A percentile compares a stretch with the other conserved stretches of the same genome.
Conservation (phyloP, 768 basidiomycete species). For the Trametes punicea region DNA sequence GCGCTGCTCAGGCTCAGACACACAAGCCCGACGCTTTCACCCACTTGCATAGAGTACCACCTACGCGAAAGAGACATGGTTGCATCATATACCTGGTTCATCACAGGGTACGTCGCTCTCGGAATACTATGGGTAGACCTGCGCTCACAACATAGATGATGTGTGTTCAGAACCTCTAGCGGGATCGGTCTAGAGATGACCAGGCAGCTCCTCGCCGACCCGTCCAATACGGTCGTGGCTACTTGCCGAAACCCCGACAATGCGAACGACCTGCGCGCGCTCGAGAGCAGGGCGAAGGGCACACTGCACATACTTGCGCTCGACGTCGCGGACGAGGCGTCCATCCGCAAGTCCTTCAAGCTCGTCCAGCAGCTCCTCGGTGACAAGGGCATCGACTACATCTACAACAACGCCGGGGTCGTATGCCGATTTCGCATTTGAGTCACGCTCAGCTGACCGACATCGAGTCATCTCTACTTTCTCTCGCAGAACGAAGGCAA, state of each 20-base stretch:
- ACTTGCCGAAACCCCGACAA: slow-evolving; percentile 29
- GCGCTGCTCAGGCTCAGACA: not conserved
- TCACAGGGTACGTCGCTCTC: not conserved
- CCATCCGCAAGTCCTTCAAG: slow-evolving; percentile 27
- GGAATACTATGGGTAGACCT: not conserved
- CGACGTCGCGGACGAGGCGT: slow-evolving; percentile 29
- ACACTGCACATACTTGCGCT: slow-evolving; percentile 33
- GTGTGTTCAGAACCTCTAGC: slow-evolving; percentile 25
- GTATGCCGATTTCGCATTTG: slow-evolving; percentile 23
- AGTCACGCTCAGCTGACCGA: not conserved
- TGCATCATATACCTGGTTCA: not conserved
- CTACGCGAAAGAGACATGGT: not conserved
- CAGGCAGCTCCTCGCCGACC: slow-evolving; percentile 23
- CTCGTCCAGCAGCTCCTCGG: slow-evolving; percentile 29
- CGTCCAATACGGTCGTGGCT: slow-evolving; percentile 30
- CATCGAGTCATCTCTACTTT: not conserved
- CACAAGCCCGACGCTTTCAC: not conserved
- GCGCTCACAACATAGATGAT: not conserved
- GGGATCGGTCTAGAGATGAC: slow-evolving; percentile 32
- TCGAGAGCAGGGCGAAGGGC: slow-evolving; percentile 25
- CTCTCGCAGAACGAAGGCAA: slow-evolving; percentile 22
- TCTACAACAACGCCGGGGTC: slow-evolving; percentile 39
- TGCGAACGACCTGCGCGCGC: slow-evolving; percentile 24
- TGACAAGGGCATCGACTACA: slow-evolving; percentile 34
- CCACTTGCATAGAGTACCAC: not conserved